These are phyloP conservation scores for Salix exigua DNA, from an alignment of 345 rosid species.

Conservation along the genomic window DNA sequence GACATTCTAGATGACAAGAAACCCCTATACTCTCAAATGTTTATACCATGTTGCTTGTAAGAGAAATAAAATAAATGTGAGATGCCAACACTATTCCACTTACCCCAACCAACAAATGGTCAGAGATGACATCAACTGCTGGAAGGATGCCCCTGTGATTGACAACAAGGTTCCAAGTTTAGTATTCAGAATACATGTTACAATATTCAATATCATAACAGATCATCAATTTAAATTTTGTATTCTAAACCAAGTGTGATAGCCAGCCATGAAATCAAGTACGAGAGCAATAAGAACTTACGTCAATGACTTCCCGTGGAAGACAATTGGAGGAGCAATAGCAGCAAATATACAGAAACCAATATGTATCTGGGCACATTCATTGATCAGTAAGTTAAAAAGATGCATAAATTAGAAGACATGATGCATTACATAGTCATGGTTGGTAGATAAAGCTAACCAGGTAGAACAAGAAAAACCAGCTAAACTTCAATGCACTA, in stretches of 20 bases:
- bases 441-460: constrained; percentile 42
- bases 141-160: constrained; percentile 86
- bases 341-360: constrained; percentile 96
- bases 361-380: constrained; percentile 69
- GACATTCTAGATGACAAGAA: not conserved
- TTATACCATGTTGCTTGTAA: not conserved
- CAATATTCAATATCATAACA: not conserved
- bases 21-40: not conserved
- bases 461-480: constrained; percentile 96
- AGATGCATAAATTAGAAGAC: not conserved
- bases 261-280: not conserved
- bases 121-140: constrained; percentile 80
- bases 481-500: constrained; percentile 89
- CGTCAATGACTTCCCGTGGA: constrained; percentile 96
- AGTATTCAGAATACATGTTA: not conserved
- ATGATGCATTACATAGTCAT: not conserved
- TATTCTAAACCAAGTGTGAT: not conserved
- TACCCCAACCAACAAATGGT: constrained; percentile 77
- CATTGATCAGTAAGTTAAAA: constrained; percentile 6
- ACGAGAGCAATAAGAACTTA: constrained; percentile 44
- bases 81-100: constrained; percentile 16
- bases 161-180: constrained; percentile 3
- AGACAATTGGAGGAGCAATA: constrained; percentile 93
- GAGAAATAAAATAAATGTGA: not conserved
- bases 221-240: not conserved